Base-by-base conservation (phyloP, 2,329 filamentous ascomycete species). In the Lojkania enalia region DNA sequence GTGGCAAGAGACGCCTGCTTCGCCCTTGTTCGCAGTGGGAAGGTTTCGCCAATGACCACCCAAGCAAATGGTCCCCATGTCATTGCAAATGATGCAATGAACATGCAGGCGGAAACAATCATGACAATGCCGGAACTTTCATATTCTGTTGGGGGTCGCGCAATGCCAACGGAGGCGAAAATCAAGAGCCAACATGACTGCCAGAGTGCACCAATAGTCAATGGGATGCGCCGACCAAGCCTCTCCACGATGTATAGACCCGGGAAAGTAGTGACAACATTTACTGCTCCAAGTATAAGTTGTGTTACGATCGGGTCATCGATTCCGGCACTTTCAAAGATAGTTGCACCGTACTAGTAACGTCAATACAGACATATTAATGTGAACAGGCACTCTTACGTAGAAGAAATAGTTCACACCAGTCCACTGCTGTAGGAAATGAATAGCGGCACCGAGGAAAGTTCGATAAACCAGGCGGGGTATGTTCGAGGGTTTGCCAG, bases 91-190 rank as follows among this genome's bases (percentile, higher is more conserved):
- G 81, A 84, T 37, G 82, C 79, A 44, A 90, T 89, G 69, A 88
- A 90, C 74, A 89, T 80, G 67, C 83, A 87, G 2, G 85, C 83
- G 42, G 85, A 81, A 7, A 86, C 81, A 54, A 90, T 87, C 79
- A 89, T 84, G 48, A 84, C 77, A 4, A 82, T 80, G 9, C 85
- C 85, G 11, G 81, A 76, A 0, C 71, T 65, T 7, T 68, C 36
- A 43, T 66, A 38, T n/a, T 68, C 58, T 3, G 53, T 61, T 2
- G 63, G 63, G 4, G 60, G 63, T 16, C 57, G 51, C 3, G 59
- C 60, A 81, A 84, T 56, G 32, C 63, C 63, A 13, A 63, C 57
- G 29, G 64, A 50, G 18, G 61, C 63, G 60, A 86, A 87, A 47
- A 89, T 71, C 25, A 84, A 71, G 39, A 87, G 77, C 75, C 83